Conservation (phyloP, 2,329 filamentous ascomycete genomes). For the Xylaria arbuscula region DNA sequence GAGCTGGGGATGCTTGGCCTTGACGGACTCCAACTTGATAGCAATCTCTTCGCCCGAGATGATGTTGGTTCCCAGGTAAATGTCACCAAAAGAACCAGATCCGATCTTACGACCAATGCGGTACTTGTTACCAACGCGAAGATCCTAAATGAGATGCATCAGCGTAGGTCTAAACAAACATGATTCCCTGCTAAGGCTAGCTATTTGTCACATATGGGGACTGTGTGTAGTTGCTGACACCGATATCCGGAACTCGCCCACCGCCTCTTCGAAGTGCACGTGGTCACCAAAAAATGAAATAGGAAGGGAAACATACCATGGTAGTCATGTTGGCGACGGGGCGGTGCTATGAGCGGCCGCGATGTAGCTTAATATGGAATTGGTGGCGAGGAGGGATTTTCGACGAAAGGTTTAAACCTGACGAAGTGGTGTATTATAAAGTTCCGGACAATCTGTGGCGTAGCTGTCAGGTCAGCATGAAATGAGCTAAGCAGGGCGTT, state of each 20-base stretch:
- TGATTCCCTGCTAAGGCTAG: not conserved
- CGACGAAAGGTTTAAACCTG: constrained; percentile 1
- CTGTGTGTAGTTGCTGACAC: constrained; percentile 32
- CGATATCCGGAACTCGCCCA: constrained; percentile 27
- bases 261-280: not conserved
- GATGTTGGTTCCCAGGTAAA: constrained; percentile 99
- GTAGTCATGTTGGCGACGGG: constrained; percentile 49
- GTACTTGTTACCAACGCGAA: constrained; percentile 99
- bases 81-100: constrained; percentile 96
- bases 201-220: not conserved
- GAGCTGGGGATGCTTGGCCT: constrained; percentile 98
- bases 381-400: constrained; percentile 23
- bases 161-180: constrained; percentile 26
- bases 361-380: constrained; percentile 5
- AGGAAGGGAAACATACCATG: constrained; percentile 47
- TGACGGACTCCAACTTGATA: constrained; percentile 99
- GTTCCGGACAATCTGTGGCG: constrained; percentile 23
- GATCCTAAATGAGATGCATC: constrained; percentile 71
- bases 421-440: constrained; percentile 15
- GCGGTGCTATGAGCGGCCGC: constrained; percentile 39
- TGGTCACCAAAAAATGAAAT: not conserved
- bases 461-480: constrained; percentile 27
- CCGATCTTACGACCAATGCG: constrained; percentile 99
- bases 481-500: constrained; percentile 1
- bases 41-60: constrained; percentile 99